Base-by-base conservation (phyloP, 1,284 basidiomycete genomes). In the Vanrija pseudolonga region DNA sequence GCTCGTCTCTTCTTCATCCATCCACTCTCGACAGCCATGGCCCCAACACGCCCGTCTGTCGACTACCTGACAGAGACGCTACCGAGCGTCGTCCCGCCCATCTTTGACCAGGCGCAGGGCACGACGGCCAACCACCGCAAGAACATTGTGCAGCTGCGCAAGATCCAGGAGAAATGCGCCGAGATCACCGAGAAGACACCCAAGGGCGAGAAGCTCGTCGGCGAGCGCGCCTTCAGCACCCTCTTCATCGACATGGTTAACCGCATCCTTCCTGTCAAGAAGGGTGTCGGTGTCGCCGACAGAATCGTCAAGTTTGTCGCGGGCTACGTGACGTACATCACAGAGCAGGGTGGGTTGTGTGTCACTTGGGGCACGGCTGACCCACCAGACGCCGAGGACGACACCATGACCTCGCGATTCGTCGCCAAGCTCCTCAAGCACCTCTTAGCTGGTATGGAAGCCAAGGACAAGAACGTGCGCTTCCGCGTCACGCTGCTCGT, bases 391-490 rank as follows among this genome's bases (percentile, higher is more conserved):
- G 70, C 76, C 3, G 80, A 82, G 19, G 83, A 85, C 14, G 85
- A 88, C 37, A 88, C 85, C 0, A 77, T 84, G 0, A 82, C 85
- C 0, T 83, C 89, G 0, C 82, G 91, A 51, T 92, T 97, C 65
- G 79, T 88, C 1, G 76, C 82, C 12, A 82, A 85, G 45, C 77
- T 96, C 4, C 78, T 96, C 51, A 83, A 83, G 47, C 90, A 89
- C 77, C 80, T 96, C 22, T 78, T 94, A 50, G 83, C 84, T 56
- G 93, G 93, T 0, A 93, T 93, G 73, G 74, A 81, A 12, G 89
- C 93, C 3, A 97, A 95, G 75, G 88, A 94, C 79, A 97, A 95
- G 79, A 82, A 83, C 51, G 86, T 90, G 22, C 83, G 93, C 12
- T 91, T 87, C 66, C 83, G 93, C 18, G 87, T 85, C 56, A 82